These are phyloP conservation scores for Cercospora nicotianae DNA, from an alignment of 2,329 filamentous ascomycete species.

Conservation along the genomic window DNA sequence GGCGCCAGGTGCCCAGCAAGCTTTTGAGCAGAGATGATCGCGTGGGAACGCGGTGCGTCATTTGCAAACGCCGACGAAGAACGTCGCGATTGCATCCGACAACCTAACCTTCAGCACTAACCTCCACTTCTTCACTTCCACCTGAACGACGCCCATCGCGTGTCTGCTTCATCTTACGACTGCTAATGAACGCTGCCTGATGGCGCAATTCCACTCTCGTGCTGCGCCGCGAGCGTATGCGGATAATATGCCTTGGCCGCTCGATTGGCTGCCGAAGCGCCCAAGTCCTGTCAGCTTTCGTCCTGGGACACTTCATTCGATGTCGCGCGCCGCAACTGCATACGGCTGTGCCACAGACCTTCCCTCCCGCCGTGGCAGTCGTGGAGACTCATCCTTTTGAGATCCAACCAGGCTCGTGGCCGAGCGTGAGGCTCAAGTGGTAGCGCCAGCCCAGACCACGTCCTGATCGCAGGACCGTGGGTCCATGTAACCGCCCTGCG, in stretches of 20 bases:
- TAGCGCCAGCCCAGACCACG: slow-evolving; percentile 38
- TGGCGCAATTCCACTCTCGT: neutral
- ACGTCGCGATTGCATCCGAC: neutral
- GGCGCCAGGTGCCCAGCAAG: neutral
- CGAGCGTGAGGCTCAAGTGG: slow-evolving; percentile 30
- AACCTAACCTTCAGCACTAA: neutral
- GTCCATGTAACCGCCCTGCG: slow-evolving; percentile 34
- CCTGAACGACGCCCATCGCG: neutral
- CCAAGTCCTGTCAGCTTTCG: slow-evolving; percentile 19
- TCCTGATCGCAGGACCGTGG: slow-evolving; percentile 25
- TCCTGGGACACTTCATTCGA: slow-evolving; percentile 15
- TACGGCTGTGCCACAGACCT: slow-evolving; percentile 18
- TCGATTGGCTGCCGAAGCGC: slow-evolving; percentile 25
- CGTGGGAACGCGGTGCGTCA: neutral
- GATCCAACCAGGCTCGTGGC: slow-evolving; percentile 25
- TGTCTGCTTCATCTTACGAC: neutral
- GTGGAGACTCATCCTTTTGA: slow-evolving; percentile 20
- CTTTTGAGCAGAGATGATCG: neutral
- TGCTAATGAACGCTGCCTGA: neutral
- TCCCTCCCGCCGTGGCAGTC: slow-evolving; percentile 9
- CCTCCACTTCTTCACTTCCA: neutral
- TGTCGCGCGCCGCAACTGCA: slow-evolving; percentile 8
- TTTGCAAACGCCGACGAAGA: slow-evolving; percentile 5
- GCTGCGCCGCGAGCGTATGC: slow-evolving; percentile 1
- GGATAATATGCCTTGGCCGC: neutral